phyloP scores from a whole-genome alignment of 2,329 filamentous ascomycete genomes.

The Arthrobotrys entomopaga region DNA sequence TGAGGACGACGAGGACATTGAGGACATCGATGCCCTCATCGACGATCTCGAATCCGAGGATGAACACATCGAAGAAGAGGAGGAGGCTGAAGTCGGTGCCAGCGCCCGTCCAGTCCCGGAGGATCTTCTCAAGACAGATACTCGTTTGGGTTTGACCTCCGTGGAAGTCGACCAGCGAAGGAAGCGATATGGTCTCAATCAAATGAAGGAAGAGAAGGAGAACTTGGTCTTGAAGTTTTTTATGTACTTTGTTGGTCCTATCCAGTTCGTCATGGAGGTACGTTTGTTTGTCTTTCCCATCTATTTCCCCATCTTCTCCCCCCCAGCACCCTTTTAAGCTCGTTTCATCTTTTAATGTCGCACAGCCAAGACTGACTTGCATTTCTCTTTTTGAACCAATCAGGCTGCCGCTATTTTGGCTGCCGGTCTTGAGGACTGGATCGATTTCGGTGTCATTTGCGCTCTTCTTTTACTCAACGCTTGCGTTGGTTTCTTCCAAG shows the following conservation, averaged over 20 bases:
- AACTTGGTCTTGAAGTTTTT: conserved; percentile 84
- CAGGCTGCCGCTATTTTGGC: conserved; percentile 80
- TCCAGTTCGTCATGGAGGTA: conserved; percentile 94
- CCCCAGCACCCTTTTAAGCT: conserved; percentile 41
- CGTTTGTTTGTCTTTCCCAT: conserved; percentile 59
- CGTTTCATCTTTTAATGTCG: conserved; percentile 54
- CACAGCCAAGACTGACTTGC: conserved; percentile 55
- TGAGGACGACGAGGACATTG: conserved; percentile 78
- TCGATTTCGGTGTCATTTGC: conserved; percentile 92
- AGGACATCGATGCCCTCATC: conserved; percentile 86
- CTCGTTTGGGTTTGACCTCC: conserved; percentile 76
- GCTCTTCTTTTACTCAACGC: conserved; percentile 85
- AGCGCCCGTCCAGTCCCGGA: conserved; percentile 73
- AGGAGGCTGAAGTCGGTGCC: conserved; percentile 66
- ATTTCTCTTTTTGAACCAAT: conserved; percentile 49
- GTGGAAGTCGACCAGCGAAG: conserved; percentile 72
- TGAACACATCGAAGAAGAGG: conserved; percentile 73
- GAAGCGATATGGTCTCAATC: conserved; percentile 82
- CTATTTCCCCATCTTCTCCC: conserved; percentile 42
- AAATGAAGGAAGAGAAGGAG: conserved; percentile 91
- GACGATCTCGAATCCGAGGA: conserved; percentile 86
- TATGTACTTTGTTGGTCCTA: conserved; percentile 84
- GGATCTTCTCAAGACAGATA: conserved; percentile 80
- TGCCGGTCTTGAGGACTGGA: conserved; percentile 86
- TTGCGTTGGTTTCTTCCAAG: conserved; percentile 84